Percentiles rank a stretch among this genome's conserved stretches.
Conservation (phyloP, 73 alveolate genomes). For the Paramecium primaurelia region DNA sequence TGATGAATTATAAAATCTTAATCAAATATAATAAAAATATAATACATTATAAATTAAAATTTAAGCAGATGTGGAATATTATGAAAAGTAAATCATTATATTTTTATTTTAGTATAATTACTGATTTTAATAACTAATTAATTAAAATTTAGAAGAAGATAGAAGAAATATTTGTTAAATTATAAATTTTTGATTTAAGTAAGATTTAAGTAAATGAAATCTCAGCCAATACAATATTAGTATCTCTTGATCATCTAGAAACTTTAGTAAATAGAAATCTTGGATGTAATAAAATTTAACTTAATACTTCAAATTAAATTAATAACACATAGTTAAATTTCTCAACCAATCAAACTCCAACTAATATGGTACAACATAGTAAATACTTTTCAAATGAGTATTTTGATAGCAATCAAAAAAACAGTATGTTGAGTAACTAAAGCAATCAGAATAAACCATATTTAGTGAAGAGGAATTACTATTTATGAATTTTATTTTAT, state of each 20-base stretch:
- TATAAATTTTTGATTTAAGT: background rate
- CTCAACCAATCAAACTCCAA: background rate
- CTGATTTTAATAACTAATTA: background rate
- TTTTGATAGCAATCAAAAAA: background rate
- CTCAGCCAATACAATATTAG: background rate
- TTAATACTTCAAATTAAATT: background rate
- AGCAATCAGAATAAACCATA: background rate
- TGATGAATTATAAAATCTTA: background rate
- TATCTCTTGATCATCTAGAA: background rate
- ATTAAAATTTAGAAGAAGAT: background rate
- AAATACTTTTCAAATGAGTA: background rate
- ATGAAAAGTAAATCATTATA: background rate
- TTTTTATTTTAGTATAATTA: background rate
- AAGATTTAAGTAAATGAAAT: background rate
- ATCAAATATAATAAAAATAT: background rate
- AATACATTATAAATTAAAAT: background rate
- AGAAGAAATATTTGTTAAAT: background rate
- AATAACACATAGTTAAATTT: background rate
- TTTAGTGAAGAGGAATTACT: conserved; percentile 28
- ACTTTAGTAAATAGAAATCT: background rate
- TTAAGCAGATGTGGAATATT: background rate
- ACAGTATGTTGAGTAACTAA: background rate
- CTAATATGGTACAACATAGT: background rate
- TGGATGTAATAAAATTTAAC: background rate
- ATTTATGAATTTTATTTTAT: conserved; percentile 14